Base-by-base conservation (phyloP, 1,139 yeast species). In the Geotrichum europaeum region DNA sequence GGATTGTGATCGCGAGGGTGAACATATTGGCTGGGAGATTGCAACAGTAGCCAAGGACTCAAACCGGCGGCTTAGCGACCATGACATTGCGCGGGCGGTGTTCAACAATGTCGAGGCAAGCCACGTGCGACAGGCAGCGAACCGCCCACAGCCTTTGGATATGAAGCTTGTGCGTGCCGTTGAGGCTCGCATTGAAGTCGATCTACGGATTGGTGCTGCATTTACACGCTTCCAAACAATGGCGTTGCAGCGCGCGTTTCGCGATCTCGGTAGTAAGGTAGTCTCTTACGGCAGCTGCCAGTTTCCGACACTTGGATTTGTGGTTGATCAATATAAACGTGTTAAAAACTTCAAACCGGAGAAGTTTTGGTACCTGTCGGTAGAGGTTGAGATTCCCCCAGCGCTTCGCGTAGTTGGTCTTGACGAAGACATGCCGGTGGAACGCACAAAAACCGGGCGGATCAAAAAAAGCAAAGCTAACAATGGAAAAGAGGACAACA, bases 1-100 rank as follows among this genome's bases (percentile, higher is more conserved):
- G 1, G 99, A 95, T 79, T 94, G 98, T 75, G 99, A 95, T 78
- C 79, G 99, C 51, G 99, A 95, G 71, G 99, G 99, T 1, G 99
- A 95, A 73, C 87, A 86, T 71, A 95, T 95, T 63, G 99, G 99
- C 0, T 84, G 82, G 78, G 98, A 94, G 70, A 83, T 95, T 28
- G 79, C 82, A 56, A 79, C 83, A 18, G 87, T 86, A 4, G 97
- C 97, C 0, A 72, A 74, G 55, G 76, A 77, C 65, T 80, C 80
- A 0, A 91, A 89, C 70, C 69, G 75, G 0, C 66, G 74, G 0
- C 69, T 89, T 40, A 75, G 72, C 2, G 70, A 82, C 22, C 77
- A 75, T 12, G 79, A 81, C 58, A 75, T 86, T 2, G 83, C 82
- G 62, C 76, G 99, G 56, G 96, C 97, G 2, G 83, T 81, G 63